These are phyloP conservation scores for Musa itinerans DNA, from an alignment of 176 grass and related monocot genomes.

Conservation along the genomic window DNA sequence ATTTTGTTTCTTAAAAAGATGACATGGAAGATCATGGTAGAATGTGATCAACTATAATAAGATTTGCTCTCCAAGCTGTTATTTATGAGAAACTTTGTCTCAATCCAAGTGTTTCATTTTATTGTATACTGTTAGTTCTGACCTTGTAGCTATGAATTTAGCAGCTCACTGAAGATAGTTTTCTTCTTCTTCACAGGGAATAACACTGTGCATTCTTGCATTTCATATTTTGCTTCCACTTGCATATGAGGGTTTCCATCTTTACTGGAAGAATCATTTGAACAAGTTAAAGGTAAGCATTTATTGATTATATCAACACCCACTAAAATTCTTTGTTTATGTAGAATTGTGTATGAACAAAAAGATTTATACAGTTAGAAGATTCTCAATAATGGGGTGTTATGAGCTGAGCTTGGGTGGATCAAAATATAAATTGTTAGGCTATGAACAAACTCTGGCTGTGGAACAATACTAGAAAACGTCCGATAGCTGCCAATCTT, in stretches of 20 bases:
- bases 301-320: background rate
- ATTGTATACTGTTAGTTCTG: background rate
- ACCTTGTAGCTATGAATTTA: background rate
- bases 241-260: conserved; percentile 68
- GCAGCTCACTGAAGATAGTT: background rate
- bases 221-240: conserved; percentile 71
- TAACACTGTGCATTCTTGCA: conserved; percentile 63
- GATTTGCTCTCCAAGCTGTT: background rate
- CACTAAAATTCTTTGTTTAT: conserved; percentile 6
- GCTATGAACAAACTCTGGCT: background rate
- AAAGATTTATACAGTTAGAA: background rate
- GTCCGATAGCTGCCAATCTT: background rate
- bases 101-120: background rate
- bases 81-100: background rate
- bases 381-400: background rate
- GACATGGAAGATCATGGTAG: background rate
- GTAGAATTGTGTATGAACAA: background rate
- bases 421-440: background rate
- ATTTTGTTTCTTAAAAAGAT: background rate
- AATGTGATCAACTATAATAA: background rate
- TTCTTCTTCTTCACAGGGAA: conserved; percentile 35
- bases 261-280: conserved; percentile 56
- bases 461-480: background rate
- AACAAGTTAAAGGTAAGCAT: conserved; percentile 78
- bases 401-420: background rate